Evolutionary conservation across 495 filamentous ascomycete genomes (phyloP).

Genomic region (Letharia columbiana): DNA sequence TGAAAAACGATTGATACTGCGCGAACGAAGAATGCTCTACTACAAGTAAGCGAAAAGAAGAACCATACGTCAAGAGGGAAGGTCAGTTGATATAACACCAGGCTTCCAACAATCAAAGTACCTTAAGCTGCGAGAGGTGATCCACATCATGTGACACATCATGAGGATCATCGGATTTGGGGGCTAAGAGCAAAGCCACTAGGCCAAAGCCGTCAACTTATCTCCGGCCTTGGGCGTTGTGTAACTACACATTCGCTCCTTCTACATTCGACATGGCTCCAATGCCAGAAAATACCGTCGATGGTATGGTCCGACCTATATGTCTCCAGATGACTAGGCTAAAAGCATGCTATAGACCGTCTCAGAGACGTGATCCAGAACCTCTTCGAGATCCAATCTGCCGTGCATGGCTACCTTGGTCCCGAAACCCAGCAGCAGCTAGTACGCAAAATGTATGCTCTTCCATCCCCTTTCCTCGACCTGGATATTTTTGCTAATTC

Average conservation of each 20-base stretch:
- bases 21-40: too few relatives aligned
- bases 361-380: conserved; percentile 73
- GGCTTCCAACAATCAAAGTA: too few relatives aligned
- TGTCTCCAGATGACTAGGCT: not conserved
- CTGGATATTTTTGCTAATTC: not conserved
- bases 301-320: conserved; percentile 32
- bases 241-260: conserved; percentile 38
- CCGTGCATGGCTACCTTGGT: conserved; percentile 62
- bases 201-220: conserved; percentile 7
- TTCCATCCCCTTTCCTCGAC: not conserved
- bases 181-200: not conserved
- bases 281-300: conserved; percentile 36
- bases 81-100: too few relatives aligned
- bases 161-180: too few relatives aligned
- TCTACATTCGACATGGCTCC: conserved; percentile 11
- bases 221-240: not conserved
- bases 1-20: too few relatives aligned
- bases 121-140: too few relatives aligned
- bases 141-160: too few relatives aligned
- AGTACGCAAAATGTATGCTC: conserved; percentile 50
- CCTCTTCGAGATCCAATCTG: conserved; percentile 73
- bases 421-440: conserved; percentile 53
- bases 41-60: too few relatives aligned
- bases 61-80: too few relatives aligned
- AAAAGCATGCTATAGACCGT: conserved; percentile 35